Percentiles rank a stretch among this genome's conserved stretches.
Evolutionary conservation across 768 basidiomycete species (phyloP).

Genomic region (Boletus patriciae): DNA sequence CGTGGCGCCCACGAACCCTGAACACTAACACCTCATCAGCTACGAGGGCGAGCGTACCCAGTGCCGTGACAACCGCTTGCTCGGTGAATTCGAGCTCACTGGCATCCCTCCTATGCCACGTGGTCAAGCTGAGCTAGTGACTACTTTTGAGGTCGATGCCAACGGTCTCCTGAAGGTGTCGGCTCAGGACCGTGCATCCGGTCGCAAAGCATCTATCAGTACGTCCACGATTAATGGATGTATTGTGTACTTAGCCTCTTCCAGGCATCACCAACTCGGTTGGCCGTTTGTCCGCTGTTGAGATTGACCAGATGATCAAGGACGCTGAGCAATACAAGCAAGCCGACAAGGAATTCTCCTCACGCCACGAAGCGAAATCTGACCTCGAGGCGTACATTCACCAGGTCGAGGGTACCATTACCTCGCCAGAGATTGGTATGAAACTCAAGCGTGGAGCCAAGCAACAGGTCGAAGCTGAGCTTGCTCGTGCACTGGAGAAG

Average conservation of each 20-base stretch:
- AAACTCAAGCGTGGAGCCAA: constrained; percentile 98
- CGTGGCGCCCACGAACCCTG: not conserved
- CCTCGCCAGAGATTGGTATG: constrained; percentile 94
- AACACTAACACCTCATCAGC: constrained; percentile 34
- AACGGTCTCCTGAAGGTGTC: constrained; percentile 99
- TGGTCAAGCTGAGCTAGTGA: constrained; percentile 98
- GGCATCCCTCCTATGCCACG: constrained; percentile 99
- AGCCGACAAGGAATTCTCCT: constrained; percentile 97
- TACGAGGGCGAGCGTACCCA: constrained; percentile 99
- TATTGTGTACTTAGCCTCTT: constrained; percentile 8
- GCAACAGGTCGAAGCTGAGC: constrained; percentile 92
- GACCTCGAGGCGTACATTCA: constrained; percentile 98
- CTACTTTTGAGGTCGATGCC: constrained; percentile 99
- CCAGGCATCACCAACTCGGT: constrained; percentile 97
- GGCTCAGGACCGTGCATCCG: constrained; percentile 96
- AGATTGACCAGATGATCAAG: constrained; percentile 99
- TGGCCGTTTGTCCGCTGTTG: constrained; percentile 93
- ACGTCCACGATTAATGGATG: constrained; percentile 32
- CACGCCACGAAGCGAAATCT: constrained; percentile 96
- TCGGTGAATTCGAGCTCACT: constrained; percentile 98
- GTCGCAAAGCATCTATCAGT: constrained; percentile 98
- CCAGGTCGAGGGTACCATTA: constrained; percentile 95
- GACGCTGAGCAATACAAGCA: constrained; percentile 96
- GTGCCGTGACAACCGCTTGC: constrained; percentile 98
- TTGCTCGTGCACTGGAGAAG: constrained; percentile 97